Percentiles rank a stretch among this genome's conserved stretches.
phyloP scores from a whole-genome alignment of 495 filamentous ascomycete species.

The Physcia stellaris region DNA sequence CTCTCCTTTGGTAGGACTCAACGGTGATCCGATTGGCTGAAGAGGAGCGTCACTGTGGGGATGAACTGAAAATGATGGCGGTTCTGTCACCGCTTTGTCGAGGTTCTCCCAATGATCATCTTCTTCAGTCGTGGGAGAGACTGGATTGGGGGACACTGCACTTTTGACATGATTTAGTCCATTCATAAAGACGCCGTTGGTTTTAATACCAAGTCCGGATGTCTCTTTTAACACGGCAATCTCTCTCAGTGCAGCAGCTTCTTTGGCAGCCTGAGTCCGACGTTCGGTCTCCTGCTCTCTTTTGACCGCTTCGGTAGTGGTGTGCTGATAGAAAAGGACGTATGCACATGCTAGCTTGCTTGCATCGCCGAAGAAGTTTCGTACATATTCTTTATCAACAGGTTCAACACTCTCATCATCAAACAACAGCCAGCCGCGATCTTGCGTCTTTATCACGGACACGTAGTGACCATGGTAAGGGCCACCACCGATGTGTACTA shows the following conservation, averaged over 20 bases:
- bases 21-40: constrained; percentile 19
- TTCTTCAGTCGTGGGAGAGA: constrained; percentile 9
- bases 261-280: constrained; percentile 7
- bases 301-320: constrained; percentile 75
- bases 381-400: constrained; percentile 91
- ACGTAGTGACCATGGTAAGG: constrained; percentile 98
- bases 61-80: constrained; percentile 5
- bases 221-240: constrained; percentile 1
- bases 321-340: constrained; percentile 96
- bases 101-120: constrained; percentile 5
- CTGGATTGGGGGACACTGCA: constrained; percentile 5
- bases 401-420: constrained; percentile 98
- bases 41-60: constrained; percentile 25
- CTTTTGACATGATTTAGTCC: constrained; percentile 13
- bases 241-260: constrained; percentile 6
- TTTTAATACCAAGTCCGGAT: constrained; percentile 12
- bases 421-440: constrained; percentile 89
- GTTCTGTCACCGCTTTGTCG: constrained; percentile 11
- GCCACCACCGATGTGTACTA: constrained; percentile 97
- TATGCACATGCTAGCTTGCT: constrained; percentile 89
- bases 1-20: constrained; percentile 34
- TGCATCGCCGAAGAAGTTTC: constrained; percentile 92
- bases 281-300: constrained; percentile 74
- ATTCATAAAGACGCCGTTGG: constrained; percentile 14
- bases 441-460: constrained; percentile 92